phyloP scores from a whole-genome alignment of 1,284 basidiomycete species.

The Ceratobasidium theobromae region DNA sequence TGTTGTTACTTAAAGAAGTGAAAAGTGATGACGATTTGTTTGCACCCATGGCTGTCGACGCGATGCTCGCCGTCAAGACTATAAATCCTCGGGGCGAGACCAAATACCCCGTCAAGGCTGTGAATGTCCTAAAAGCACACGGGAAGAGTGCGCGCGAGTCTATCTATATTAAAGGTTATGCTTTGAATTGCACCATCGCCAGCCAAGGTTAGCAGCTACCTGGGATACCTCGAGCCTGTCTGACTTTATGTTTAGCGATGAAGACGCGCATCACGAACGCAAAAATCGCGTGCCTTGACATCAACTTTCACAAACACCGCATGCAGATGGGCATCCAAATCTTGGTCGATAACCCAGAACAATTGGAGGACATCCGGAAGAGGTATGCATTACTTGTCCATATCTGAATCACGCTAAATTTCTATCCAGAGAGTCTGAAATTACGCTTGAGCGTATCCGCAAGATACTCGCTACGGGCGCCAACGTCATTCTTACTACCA shows the following conservation, averaged over 20 bases:
- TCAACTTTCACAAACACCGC: conserved; percentile 94
- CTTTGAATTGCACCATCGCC: conserved; percentile 97
- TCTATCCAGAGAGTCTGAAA: conserved; percentile 81
- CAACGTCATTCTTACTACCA: conserved; percentile 96
- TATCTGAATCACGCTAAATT: conserved; percentile 24
- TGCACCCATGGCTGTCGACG: conserved; percentile 97
- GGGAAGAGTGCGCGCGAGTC: conserved; percentile 96
- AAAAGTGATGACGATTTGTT: conserved; percentile 96
- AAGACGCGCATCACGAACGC: conserved; percentile 91
- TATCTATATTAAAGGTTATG: conserved; percentile 94
- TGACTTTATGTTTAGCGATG: conserved; percentile 69
- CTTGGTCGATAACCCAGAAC: conserved; percentile 94
- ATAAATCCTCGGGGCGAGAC: conserved; percentile 93
- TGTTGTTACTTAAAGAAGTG: neutral
- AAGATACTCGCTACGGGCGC: conserved; percentile 97
- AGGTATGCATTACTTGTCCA: conserved; percentile 55
- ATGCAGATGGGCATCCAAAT: conserved; percentile 99
- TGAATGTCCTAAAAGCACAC: conserved; percentile 99
- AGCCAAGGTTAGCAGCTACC: conserved; percentile 74
- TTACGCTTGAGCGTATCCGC: conserved; percentile 92
- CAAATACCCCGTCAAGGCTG: conserved; percentile 99
- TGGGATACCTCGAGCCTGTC: conserved; percentile 7
- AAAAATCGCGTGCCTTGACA: conserved; percentile 98
- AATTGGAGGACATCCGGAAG: conserved; percentile 94
- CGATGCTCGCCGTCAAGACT: conserved; percentile 97